A percentile compares a stretch with the other conserved stretches of the same genome.
Conservation (phyloP, 2,329 filamentous ascomycete genomes). For the Nemania abortiva region DNA sequence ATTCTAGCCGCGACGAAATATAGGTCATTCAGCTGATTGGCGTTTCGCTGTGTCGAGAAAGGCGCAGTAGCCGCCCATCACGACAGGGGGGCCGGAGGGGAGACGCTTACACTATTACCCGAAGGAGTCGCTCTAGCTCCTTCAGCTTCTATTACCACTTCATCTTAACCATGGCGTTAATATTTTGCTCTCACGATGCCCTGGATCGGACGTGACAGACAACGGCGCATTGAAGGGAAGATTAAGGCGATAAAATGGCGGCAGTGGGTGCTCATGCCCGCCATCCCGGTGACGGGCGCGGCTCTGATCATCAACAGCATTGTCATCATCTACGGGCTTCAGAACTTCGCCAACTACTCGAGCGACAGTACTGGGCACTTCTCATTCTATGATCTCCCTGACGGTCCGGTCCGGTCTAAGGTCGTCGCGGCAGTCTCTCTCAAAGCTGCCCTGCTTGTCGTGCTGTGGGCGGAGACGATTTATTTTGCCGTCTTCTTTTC, state of each 20-base stretch:
- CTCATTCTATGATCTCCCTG: conserved; percentile 11
- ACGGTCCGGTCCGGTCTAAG: conserved; percentile 10
- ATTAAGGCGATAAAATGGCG: conserved; percentile 24
- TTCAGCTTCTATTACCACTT: background rate
- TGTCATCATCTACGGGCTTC: background rate
- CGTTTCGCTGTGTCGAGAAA: conserved; percentile 8
- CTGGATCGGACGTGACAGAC: conserved; percentile 3
- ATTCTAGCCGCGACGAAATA: background rate
- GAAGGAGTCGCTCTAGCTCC: background rate
- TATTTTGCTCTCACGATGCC: conserved; percentile 8
- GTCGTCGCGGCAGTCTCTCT: conserved; percentile 11
- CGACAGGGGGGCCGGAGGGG: background rate
- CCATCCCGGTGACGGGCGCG: background rate
- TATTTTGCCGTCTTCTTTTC: conserved; percentile 19
- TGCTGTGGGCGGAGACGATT: conserved; percentile 5
- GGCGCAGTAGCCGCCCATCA: conserved; percentile 5
- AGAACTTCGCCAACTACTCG: conserved; percentile 5
- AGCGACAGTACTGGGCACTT: background rate
- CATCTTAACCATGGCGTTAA: background rate
- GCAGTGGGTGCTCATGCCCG: conserved; percentile 5
- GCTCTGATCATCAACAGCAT: conserved; percentile 11
- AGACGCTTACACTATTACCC: background rate
- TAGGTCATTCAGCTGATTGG: background rate
- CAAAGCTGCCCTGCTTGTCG: background rate
- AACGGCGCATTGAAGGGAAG: background rate